Evolutionary conservation across 495 filamentous ascomycete species (phyloP), one percentile per base, ranked within the genome.

Genomic region (Pyronema omphalodes): DNA sequence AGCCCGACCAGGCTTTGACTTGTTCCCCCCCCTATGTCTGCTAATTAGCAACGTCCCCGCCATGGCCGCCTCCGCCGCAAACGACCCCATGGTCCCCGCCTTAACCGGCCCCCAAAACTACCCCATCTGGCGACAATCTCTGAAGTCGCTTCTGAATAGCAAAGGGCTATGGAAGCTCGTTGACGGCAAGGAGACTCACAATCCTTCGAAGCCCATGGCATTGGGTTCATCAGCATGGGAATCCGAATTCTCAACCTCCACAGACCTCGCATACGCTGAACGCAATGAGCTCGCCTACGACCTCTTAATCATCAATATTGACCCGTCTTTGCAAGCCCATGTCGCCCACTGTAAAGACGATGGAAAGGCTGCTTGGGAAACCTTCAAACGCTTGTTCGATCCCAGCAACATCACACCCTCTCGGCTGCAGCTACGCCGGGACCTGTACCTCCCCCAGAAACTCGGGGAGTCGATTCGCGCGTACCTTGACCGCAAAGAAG

Each of bases 361-460:
- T 29, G 52, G 52, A n/a, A 54, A 54, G 18, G 37, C 52, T 0
- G 52, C 52, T 9, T 54, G 52, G 52, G 52, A 54, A 41, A 19
- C 37, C 12, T 54, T 54, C 14, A 41, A 54, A 41, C 8, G 52
- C 6, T 29, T 54, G 8, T 54, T 33, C 52, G 52, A 54, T 37
- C 17, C 35, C 2, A 33, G 14, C 36, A 23, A 50, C 29, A 34
- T 34, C 7, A 23, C 34, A 17, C 47, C 47, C 12, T 35, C 47
- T 12, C 52, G 52, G 7, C 52, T 54, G 8, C 9, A 15, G 9
- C 41, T 54, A 14, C 52, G 52, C 6, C 52, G 52, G 7, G 40
- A 54, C 18, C 36, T 54, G 12, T 54, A 45, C 43, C 33, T 34
- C 15, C 52, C 40, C 8, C 19, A 33, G 41, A 18, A 34, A 12